Evolutionary conservation across 2,329 filamentous ascomycete species (phyloP).

Genomic region (Periglandula ipomoeae): DNA sequence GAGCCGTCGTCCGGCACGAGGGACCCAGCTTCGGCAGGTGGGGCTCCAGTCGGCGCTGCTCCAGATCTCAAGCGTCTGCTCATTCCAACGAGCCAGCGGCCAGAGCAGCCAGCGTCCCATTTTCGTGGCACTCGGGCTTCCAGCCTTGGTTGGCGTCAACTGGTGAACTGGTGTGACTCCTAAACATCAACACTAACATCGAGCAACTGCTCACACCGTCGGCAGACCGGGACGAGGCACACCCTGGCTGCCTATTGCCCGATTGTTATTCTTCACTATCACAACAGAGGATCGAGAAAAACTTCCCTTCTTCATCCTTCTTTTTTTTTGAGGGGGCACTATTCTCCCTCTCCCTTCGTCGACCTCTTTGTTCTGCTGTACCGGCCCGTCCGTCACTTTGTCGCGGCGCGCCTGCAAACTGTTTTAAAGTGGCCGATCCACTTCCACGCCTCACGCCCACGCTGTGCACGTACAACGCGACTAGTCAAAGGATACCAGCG

Average conservation of each 20-base stretch:
- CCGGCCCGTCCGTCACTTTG: not conserved
- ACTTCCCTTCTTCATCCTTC: not conserved
- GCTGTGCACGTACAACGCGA: slow-evolving; percentile 4
- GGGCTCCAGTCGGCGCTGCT: slow-evolving; percentile 3
- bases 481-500: not conserved
- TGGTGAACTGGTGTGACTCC: not conserved
- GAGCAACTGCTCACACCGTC: not conserved
- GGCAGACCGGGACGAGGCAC: not conserved
- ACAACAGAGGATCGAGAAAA: not conserved
- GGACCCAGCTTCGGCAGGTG: slow-evolving; percentile 3
- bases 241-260: not conserved
- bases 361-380: not conserved
- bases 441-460: slow-evolving; percentile 2
- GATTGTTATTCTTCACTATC: not conserved
- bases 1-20: slow-evolving; percentile 1
- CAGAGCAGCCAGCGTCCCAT: no score
- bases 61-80: not conserved
- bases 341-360: not conserved
- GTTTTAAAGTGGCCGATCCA: slow-evolving; percentile 8
- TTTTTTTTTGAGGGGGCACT: not conserved
- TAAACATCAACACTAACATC: not conserved
- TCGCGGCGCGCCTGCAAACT: not conserved
- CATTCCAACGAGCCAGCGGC: no score
- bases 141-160: no score
- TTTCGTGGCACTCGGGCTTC: no score